Conservation (phyloP, 2,329 filamentous ascomycete genomes). For the Plenodomus biglobosus region DNA sequence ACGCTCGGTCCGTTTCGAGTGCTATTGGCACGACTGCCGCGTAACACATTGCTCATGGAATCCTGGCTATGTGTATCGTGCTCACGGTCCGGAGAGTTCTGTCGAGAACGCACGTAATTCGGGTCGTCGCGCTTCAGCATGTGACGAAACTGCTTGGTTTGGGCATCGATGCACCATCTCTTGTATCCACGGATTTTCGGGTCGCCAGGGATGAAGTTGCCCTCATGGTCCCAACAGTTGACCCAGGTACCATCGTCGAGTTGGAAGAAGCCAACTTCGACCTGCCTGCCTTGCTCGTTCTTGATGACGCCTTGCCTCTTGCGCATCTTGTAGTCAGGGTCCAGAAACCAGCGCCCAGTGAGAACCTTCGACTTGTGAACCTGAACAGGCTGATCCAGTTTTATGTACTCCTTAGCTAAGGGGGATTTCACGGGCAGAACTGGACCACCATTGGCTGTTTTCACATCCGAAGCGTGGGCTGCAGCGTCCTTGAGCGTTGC, state of each 20-base stretch:
- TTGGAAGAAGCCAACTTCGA: slow-evolving; percentile 51
- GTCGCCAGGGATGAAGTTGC: slow-evolving; percentile 54
- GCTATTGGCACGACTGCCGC: slow-evolving; percentile 24
- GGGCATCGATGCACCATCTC: slow-evolving; percentile 51
- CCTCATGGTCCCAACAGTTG: slow-evolving; percentile 53
- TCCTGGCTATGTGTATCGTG: slow-evolving; percentile 28
- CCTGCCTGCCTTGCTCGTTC: slow-evolving; percentile 42
- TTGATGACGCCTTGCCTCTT: slow-evolving; percentile 48
- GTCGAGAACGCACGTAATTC: slow-evolving; percentile 30
- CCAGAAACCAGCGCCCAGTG: slow-evolving; percentile 50
- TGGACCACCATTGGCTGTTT: slow-evolving; percentile 27
- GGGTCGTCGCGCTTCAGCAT: slow-evolving; percentile 46
- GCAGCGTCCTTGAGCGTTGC: slow-evolving; percentile 42
- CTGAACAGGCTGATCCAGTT: slow-evolving; percentile 34
- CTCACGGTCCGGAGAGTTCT: slow-evolving; percentile 26
- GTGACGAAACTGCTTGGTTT: slow-evolving; percentile 43
- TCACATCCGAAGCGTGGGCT: slow-evolving; percentile 13
- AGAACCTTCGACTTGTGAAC: slow-evolving; percentile 54
- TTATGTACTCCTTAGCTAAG: slow-evolving; percentile 24
- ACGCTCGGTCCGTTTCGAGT: slow-evolving; percentile 29
- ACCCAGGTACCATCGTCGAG: slow-evolving; percentile 56
- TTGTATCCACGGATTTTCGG: slow-evolving; percentile 40
- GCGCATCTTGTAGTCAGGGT: slow-evolving; percentile 51
- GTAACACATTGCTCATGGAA: slow-evolving; percentile 34
- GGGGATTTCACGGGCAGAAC: slow-evolving; percentile 8